phyloP scores from a whole-genome alignment of 2,329 filamentous ascomycete species.

The Leptographium lundbergii region DNA sequence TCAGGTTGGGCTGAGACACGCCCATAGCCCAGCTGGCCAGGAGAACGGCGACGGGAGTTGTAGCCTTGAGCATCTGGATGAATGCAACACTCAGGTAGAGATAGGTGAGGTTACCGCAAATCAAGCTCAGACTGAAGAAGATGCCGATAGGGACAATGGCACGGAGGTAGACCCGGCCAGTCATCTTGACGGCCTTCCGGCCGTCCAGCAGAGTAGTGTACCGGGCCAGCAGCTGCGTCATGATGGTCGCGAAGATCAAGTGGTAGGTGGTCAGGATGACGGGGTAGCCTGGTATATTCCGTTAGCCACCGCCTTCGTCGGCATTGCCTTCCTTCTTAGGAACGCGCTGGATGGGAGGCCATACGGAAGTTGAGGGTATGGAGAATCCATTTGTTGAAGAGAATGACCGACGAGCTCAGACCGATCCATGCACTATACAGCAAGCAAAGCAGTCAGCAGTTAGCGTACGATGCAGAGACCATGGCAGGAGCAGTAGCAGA shows the following conservation, averaged over 20 bases:
- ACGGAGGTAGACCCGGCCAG: constrained; percentile 78
- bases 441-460: neutral
- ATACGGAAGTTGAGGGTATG: constrained; percentile 72
- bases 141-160: constrained; percentile 90
- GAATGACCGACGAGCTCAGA: constrained; percentile 84
- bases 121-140: constrained; percentile 92
- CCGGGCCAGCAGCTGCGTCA: constrained; percentile 86
- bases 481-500: neutral
- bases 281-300: constrained; percentile 40
- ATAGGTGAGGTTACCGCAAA: constrained; percentile 93
- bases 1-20: constrained; percentile 70
- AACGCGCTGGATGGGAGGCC: neutral
- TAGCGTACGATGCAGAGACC: neutral
- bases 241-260: constrained; percentile 79
- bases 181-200: constrained; percentile 96
- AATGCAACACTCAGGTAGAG: constrained; percentile 92
- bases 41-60: constrained; percentile 85
- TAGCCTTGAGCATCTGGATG: constrained; percentile 99
- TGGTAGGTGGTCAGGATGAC: constrained; percentile 94
- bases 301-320: neutral
- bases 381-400: constrained; percentile 99
- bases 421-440: constrained; percentile 70
- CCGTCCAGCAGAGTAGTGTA: constrained; percentile 86
- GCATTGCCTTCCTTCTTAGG: neutral
- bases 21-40: constrained; percentile 81